These are phyloP conservation scores for Metarhizium rileyi DNA, from an alignment of 2,329 filamentous ascomycete species.

Conservation along the genomic window DNA sequence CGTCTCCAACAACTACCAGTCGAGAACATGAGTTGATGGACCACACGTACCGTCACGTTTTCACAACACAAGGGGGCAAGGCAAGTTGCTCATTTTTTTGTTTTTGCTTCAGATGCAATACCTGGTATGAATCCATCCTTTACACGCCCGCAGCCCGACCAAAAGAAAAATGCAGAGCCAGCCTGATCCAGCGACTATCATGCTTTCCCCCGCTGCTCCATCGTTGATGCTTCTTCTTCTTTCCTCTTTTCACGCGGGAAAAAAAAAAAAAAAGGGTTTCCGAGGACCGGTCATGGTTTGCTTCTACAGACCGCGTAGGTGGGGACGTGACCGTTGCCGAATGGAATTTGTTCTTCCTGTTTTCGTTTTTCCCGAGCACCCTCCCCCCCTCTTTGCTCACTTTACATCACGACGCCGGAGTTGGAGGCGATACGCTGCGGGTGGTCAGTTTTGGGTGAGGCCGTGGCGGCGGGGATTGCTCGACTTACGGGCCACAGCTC, in stretches of 20 bases:
- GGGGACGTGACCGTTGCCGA: constrained; percentile 17
- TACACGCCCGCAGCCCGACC: constrained; percentile 41
- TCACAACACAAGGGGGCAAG: not conserved
- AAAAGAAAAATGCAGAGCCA: constrained; percentile 33
- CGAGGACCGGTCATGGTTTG: constrained; percentile 4
- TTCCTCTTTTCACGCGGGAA: not conserved
- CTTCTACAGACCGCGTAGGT: constrained; percentile 25
- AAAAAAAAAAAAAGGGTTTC: constrained; percentile 11
- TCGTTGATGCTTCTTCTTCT: not conserved
- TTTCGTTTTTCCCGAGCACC: constrained; percentile 12
- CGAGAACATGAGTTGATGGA: not conserved
- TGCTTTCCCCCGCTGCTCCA: not conserved
- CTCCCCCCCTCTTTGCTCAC: constrained; percentile 21
- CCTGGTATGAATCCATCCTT: constrained; percentile 42
- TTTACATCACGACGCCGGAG: constrained; percentile 99
- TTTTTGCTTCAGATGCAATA: constrained; percentile 38
- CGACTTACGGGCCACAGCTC: constrained; percentile 92
- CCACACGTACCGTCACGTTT: not conserved
- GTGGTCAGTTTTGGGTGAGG: not conserved
- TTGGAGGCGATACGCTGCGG: constrained; percentile 94
- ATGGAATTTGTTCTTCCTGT: constrained; percentile 20
- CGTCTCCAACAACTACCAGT: too few species aligned
- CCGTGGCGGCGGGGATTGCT: not conserved
- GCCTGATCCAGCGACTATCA: constrained; percentile 8
- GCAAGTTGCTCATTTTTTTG: constrained; percentile 4